Percentiles rank a stretch among this genome's conserved stretches.
These are phyloP conservation scores for Neoarthrinium moseri DNA, from an alignment of 2,329 filamentous ascomycete genomes.

Conservation along the genomic window DNA sequence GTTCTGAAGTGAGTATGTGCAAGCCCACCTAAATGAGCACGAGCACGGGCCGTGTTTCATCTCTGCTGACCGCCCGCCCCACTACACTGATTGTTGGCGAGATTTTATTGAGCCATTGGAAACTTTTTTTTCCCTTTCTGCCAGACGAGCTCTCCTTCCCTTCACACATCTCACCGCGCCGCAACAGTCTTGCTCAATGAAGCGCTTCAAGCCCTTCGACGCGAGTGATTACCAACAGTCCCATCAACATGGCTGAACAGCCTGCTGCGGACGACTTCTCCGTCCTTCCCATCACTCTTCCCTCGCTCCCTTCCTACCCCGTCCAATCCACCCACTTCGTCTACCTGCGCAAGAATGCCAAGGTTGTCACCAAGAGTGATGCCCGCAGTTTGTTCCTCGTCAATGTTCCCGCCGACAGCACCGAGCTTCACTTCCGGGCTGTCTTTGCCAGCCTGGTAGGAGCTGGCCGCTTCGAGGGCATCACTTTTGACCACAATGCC, in stretches of 20 bases:
- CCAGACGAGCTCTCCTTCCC: not conserved
- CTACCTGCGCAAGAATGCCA: slow-evolving; percentile 80
- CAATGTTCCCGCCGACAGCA: slow-evolving; percentile 84
- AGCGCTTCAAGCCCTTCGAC: not conserved
- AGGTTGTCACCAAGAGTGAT: slow-evolving; percentile 70
- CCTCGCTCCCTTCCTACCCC: slow-evolving; percentile 61
- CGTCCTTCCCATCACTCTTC: slow-evolving; percentile 67
- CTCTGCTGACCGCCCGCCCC: too few species aligned
- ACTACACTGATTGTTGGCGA: too few species aligned
- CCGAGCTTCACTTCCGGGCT: slow-evolving; percentile 70
- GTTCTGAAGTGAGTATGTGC: too few species aligned
- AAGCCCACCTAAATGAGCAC: too few species aligned
- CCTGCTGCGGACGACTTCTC: slow-evolving; percentile 61
- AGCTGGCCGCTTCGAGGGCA: slow-evolving; percentile 73
- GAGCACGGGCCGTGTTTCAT: too few species aligned
- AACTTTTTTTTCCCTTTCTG: not conserved
- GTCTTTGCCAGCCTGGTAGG: slow-evolving; percentile 75
- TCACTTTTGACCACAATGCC: slow-evolving; percentile 69
- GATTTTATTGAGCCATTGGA: too few species aligned
- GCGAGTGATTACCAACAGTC: slow-evolving; percentile 1
- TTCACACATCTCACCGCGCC: not conserved
- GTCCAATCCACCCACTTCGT: slow-evolving; percentile 72
- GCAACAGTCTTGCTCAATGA: slow-evolving; percentile 5
- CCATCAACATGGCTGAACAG: slow-evolving; percentile 29
- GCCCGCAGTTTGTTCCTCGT: slow-evolving; percentile 84